These are phyloP conservation scores for Monosporascus sp. DNA, from an alignment of 2,329 filamentous ascomycete genomes.

Conservation along the genomic window DNA sequence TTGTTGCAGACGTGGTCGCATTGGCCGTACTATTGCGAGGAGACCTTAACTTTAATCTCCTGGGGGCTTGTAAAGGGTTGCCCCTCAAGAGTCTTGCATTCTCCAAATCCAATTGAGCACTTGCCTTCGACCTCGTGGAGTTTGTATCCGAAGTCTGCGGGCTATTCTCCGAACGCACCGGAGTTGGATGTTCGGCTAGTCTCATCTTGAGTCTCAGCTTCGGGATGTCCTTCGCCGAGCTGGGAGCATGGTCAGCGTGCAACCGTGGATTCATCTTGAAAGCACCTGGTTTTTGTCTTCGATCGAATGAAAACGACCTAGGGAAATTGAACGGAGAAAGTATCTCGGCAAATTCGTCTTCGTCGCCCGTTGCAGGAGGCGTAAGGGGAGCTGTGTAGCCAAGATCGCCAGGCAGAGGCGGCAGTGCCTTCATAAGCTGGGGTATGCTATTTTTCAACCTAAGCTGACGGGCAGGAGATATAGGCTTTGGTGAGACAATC, in stretches of 20 bases:
- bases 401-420: constrained; percentile 34
- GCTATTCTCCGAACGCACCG: constrained; percentile 4
- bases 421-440: constrained; percentile 48
- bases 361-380: constrained; percentile 15
- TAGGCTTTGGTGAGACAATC: constrained; percentile 42
- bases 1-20: constrained; percentile 12
- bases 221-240: constrained; percentile 15
- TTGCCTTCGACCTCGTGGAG: constrained; percentile 3
- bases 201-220: constrained; percentile 22
- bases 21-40: constrained; percentile 11
- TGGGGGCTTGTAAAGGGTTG: constrained; percentile 6
- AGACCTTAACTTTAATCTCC: constrained; percentile 20
- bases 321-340: constrained; percentile 21
- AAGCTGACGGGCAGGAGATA: constrained; percentile 40
- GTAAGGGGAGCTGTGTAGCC: constrained; percentile 15
- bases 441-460: constrained; percentile 45
- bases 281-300: background rate
- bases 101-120: constrained; percentile 7
- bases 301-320: constrained; percentile 1
- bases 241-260: background rate
- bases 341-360: constrained; percentile 22
- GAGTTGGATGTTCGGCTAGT: constrained; percentile 9
- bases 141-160: constrained; percentile 7
- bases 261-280: background rate
- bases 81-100: constrained; percentile 2